phyloP scores from a whole-genome alignment of 768 basidiomycete species.

The Agrocybe praecox region DNA sequence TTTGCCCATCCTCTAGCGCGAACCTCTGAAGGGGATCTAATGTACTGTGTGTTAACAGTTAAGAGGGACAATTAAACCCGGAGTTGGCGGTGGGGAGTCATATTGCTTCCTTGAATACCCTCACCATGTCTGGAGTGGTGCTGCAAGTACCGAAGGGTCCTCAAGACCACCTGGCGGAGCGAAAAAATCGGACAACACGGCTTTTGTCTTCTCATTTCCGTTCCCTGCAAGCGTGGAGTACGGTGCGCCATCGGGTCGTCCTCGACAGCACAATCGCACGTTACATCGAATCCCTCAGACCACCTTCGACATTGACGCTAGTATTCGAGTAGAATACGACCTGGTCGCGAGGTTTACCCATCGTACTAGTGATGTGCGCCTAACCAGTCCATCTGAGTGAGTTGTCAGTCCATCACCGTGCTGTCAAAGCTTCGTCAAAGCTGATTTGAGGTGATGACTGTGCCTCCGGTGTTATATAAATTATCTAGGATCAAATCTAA shows the following conservation, averaged over 20 bases:
- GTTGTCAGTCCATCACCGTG: background rate
- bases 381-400: constrained; percentile 7
- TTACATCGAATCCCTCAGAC: constrained; percentile 8
- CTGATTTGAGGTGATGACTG: background rate
- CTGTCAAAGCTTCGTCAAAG: background rate
- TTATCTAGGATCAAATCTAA: constrained; percentile 8
- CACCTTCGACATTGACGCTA: constrained; percentile 10
- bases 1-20: constrained; percentile 1
- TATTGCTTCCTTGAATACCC: constrained; percentile 13
- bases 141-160: background rate
- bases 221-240: constrained; percentile 14
- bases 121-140: constrained; percentile 4
- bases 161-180: background rate
- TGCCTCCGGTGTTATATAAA: background rate
- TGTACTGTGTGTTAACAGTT: constrained; percentile 3
- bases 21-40: background rate
- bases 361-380: constrained; percentile 3
- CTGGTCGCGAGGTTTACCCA: constrained; percentile 10
- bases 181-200: constrained; percentile 8
- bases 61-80: constrained; percentile 8
- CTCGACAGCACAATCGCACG: background rate
- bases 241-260: background rate
- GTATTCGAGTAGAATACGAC: constrained; percentile 13
- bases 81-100: constrained; percentile 6
- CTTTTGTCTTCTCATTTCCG: constrained; percentile 14